Base-by-base conservation (phyloP, 1,284 basidiomycete genomes). In the Moesziomyces antarcticus region DNA sequence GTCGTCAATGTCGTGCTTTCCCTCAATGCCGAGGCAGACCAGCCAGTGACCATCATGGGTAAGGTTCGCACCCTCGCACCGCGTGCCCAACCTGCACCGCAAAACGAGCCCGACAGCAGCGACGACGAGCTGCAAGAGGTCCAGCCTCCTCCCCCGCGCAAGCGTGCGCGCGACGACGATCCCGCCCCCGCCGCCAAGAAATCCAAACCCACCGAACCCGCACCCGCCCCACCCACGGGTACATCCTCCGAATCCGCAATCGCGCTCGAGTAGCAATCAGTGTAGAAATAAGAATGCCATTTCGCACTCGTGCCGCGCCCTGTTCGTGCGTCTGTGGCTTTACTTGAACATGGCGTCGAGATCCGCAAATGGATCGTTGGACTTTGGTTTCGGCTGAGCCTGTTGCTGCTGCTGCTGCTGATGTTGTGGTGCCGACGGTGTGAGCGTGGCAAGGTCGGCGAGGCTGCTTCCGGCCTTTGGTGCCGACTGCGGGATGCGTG, bases 331-430 rank as follows among this genome's bases (percentile, higher is more conserved):
- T 10, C 10, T 13, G 20, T 8, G 35, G 35, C 16, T 20, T 24
- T 69, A 82, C 67, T 69, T 72, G 67, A 81, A 76, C 61, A 81
- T 65, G 33, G 60, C 68, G 40, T 80, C 80, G 18, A 82, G 64
- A 42, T 77, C 80, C 18, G 78, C 80, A 52, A 82, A 81, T 9
- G 80, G 80, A 56, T 82, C 80, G 43, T 61, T 63, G 10, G 54
- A 42, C 46, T 64, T 74, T 1, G 69, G 20, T 35, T 72, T 62
- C 11, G 58, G 50, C 30, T 59, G 45, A n/a, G 51, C 50, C 43
- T 61, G 57, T 42, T 56, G 9, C 61, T 59, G n/a, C 62, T 66
- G 3, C 25, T 27, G 25, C 25, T 27, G 25, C 8, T 8, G 30
- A 13, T 11, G 30, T 33, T 33, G 30, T 33, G 30, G 30, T 7